These are phyloP conservation scores for Fusarium tupiense DNA, from an alignment of 2,329 filamentous ascomycete species.

Conservation along the genomic window DNA sequence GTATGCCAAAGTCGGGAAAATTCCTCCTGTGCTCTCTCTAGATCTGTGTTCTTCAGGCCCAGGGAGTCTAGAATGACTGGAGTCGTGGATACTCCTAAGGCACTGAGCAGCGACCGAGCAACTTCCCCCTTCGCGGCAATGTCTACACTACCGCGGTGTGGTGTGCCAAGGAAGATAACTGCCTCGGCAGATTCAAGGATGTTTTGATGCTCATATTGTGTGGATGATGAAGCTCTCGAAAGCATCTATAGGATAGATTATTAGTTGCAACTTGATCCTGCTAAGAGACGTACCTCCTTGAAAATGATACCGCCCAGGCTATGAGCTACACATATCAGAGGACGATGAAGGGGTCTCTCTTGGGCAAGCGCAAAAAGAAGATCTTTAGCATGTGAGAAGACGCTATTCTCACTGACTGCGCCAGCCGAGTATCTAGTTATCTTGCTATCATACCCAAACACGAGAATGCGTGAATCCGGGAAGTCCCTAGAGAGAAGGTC, in stretches of 20 bases:
- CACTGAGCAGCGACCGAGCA: neutral
- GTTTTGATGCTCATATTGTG: fast-evolving
- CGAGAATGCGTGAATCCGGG: fast-evolving
- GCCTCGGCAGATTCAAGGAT: neutral
- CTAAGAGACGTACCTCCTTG: neutral
- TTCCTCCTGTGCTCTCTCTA: neutral
- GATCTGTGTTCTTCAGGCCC: neutral
- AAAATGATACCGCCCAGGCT: neutral
- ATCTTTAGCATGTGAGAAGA: neutral
- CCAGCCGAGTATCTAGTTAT: neutral
- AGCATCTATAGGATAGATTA: neutral
- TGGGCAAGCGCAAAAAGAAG: fast-evolving
- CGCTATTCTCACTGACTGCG: neutral
- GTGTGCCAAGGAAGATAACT: neutral
- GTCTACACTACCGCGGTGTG: neutral
- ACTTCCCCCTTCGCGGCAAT: neutral
- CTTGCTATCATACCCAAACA: neutral
- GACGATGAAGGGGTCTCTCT: neutral
- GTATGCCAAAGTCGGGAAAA: neutral
- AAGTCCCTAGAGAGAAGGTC: neutral
- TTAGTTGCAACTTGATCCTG: fast-evolving
- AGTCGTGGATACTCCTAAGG: neutral
- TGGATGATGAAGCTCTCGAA: neutral
- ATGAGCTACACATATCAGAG: neutral
- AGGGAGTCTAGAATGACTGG: neutral